Evolutionary conservation across 2,329 filamentous ascomycete genomes (phyloP).

Genomic region (Tolypocladium amazonense): DNA sequence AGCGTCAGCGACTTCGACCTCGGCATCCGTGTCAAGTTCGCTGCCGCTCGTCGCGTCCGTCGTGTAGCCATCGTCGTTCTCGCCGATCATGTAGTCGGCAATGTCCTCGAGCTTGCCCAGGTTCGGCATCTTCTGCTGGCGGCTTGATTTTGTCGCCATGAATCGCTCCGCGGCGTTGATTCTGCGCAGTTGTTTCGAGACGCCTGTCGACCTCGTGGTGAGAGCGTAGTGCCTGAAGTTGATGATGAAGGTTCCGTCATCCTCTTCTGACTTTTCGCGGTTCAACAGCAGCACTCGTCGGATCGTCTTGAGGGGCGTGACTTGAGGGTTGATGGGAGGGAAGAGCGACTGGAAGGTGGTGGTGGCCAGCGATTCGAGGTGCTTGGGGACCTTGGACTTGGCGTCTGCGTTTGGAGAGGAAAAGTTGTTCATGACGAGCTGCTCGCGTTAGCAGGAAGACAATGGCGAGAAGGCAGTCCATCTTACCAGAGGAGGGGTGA

Average conservation of each 20-base stretch:
- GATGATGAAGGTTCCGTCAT: conserved; percentile 65
- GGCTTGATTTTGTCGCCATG: conserved; percentile 45
- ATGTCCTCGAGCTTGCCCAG: conserved; percentile 87
- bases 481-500: conserved; percentile 67
- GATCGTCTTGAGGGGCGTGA: conserved; percentile 84
- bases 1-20: conserved; percentile 73
- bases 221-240: conserved; percentile 94
- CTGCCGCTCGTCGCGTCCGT: conserved; percentile 79
- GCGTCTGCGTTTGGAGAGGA: conserved; percentile 50
- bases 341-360: conserved; percentile 95
- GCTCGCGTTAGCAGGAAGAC: neutral
- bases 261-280: conserved; percentile 52
- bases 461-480: no score
- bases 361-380: conserved; percentile 85
- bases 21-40: conserved; percentile 86
- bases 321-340: conserved; percentile 87
- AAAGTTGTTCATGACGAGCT: conserved; percentile 99
- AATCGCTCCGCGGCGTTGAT: conserved; percentile 80
- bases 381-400: conserved; percentile 70
- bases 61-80: conserved; percentile 67
- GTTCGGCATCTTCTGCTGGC: conserved; percentile 69
- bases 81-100: conserved; percentile 86
- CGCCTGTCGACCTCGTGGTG: conserved; percentile 73
- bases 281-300: conserved; percentile 84
- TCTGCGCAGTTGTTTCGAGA: conserved; percentile 74